Evolutionary conservation across 768 basidiomycete species (phyloP), one percentile per base, ranked within the genome.

Genomic region (Lentinula detonsa): DNA sequence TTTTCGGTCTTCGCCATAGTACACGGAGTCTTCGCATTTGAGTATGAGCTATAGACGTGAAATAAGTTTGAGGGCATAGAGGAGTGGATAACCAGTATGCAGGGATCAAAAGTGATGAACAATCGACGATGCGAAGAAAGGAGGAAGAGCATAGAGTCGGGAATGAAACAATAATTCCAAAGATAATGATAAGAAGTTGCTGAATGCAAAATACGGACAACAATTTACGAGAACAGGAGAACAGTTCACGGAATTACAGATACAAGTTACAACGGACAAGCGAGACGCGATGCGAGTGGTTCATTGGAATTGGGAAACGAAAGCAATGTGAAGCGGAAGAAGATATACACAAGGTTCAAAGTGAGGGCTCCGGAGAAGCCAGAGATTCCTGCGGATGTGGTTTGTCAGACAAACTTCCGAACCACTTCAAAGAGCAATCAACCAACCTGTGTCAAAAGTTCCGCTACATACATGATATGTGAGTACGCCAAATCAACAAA

Each of bases 391-490:
- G 58, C n/a, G 48, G 11, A 35, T 21, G 18, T n/a, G 39, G 13
- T 49, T 34, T 18, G 59, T 60, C 59, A 37, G 59, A 52, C 10
- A 51, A 15, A 23, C 49, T 1, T n/a, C 43, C 1, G 43, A 28
- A 21, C 10, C 34, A 15, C 42, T 35, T 33, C 37, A 63, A 62
- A 45, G 61, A 57, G 51, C 57, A 58, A 50, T 50, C 43, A 45
- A 72, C 70, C 68, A 60, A 82, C 85, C 81, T 86, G 85, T 31
- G 85, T 86, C 70, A 86, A 74, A 58, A 87, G 73, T 64, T 87
- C 85, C 59, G 84, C 85, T 83, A 59, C 21, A 48, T 42, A 15
- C 8, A 50, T n/a, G 28, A 33, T 53, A 11, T 31, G 51, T 40
- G 18, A 53, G 10, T 7, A 58, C 64, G 3, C 28, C 28, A 28